phyloP scores from a whole-genome alignment of 1,284 basidiomycete genomes.

The Tremellales sp. region DNA sequence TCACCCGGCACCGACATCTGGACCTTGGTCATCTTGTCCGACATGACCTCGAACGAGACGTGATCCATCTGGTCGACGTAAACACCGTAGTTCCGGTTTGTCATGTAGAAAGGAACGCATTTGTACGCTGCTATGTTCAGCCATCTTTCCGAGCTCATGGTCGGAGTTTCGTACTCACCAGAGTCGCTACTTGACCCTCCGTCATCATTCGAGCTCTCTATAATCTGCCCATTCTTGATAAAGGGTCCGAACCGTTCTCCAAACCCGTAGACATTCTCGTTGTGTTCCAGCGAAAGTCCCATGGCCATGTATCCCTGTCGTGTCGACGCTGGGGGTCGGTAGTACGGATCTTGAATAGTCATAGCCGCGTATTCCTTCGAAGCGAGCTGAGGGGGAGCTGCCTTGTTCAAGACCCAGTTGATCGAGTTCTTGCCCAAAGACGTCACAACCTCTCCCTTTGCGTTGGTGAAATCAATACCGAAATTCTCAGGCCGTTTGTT shows the following conservation, averaged over 20 bases:
- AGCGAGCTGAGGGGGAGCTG: constrained; percentile 1
- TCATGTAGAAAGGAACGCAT: constrained; percentile 9
- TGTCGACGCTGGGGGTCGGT: not conserved
- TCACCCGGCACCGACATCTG: constrained; percentile 11
- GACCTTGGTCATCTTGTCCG: constrained; percentile 11
- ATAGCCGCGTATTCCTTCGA: constrained; percentile 3
- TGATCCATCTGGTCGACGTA: constrained; percentile 10
- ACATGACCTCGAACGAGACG: constrained; percentile 10
- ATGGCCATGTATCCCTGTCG: constrained; percentile 7
- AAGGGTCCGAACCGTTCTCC: constrained; percentile 13
- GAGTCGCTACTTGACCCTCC: constrained; percentile 9
- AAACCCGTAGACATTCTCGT: constrained; percentile 9
- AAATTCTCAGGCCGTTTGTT: not conserved
- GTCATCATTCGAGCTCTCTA: constrained; percentile 11
- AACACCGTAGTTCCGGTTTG: constrained; percentile 10
- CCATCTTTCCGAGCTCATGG: not conserved
- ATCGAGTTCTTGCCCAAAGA: constrained; percentile 2
- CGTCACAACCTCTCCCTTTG: not conserved
- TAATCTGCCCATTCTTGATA: constrained; percentile 11
- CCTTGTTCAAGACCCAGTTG: constrained; percentile 6
- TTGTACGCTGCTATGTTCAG: constrained; percentile 9
- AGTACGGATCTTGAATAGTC: constrained; percentile 8
- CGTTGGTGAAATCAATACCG: constrained; percentile 1
- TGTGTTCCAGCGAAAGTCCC: constrained; percentile 1
- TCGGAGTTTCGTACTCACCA: constrained; percentile 1